These are phyloP conservation scores for Fistulifera solaris DNA, from an alignment of 108 stramenopile genomes.

Conservation along the genomic window DNA sequence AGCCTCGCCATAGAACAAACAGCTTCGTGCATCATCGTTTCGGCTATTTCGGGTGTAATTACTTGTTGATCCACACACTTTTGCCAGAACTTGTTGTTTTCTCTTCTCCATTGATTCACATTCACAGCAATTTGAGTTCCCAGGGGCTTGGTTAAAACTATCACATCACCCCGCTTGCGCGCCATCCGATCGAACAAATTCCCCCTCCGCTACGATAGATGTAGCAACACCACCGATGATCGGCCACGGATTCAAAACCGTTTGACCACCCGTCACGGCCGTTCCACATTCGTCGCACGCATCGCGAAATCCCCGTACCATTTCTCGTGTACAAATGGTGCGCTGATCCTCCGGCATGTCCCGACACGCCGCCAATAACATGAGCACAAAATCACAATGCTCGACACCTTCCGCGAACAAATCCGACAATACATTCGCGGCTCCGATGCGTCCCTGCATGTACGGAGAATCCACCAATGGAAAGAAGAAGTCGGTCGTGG, in stretches of 20 bases:
- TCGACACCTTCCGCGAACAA: conserved; percentile 78
- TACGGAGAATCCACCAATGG: conserved; percentile 79
- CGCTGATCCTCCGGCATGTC: conserved; percentile 62
- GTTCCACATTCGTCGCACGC: conserved; percentile 66
- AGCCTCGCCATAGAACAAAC: conserved; percentile 71
- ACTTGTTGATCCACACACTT: conserved; percentile 24
- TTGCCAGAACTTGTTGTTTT: conserved; percentile 22
- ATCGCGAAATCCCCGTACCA: conserved; percentile 77
- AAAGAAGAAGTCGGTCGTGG: conserved; percentile 82
- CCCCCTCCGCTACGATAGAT: conserved; percentile 51
- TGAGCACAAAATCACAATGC: conserved; percentile 70
- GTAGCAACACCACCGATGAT: conserved; percentile 85
- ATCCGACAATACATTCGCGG: conserved; percentile 80
- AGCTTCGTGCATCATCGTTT: conserved; percentile 76
- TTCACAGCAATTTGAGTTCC: conserved; percentile 86
- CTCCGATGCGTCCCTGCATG: conserved; percentile 75
- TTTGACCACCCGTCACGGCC: conserved; percentile 76
- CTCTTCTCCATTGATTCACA: conserved; percentile 68
- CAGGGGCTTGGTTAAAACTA: conserved; percentile 77
- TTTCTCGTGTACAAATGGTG: conserved; percentile 66
- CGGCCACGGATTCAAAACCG: conserved; percentile 83
- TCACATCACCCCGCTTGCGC: conserved; percentile 60
- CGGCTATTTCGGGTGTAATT: conserved; percentile 28
- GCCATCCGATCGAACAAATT: conserved; percentile 68
- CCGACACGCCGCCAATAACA: conserved; percentile 69